phyloP scores from a whole-genome alignment of 2,329 filamentous ascomycete species.

The Talaromyces sp. region DNA sequence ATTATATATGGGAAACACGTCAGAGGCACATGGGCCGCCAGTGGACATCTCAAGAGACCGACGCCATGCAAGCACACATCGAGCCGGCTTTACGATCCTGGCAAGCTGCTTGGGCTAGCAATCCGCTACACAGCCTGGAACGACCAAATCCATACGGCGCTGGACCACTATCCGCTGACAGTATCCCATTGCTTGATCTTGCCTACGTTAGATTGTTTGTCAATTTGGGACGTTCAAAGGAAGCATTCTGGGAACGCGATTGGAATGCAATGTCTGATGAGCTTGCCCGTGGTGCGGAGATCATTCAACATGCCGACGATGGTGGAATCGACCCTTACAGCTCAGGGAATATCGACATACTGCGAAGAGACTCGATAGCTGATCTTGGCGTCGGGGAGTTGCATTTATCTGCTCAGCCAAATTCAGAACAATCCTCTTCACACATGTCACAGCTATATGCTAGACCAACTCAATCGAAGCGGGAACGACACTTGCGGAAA shows the following conservation, averaged over 20 bases:
- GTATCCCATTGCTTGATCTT: conserved; percentile 84
- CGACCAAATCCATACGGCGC: conserved; percentile 78
- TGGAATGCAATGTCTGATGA: conserved; percentile 91
- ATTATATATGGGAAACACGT: conserved; percentile 97
- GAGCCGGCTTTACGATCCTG: conserved; percentile 91
- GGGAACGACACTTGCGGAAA: conserved; percentile 84
- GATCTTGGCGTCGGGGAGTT: conserved; percentile 37
- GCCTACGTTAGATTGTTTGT: conserved; percentile 92
- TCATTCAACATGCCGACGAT: conserved; percentile 66
- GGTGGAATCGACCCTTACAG: conserved; percentile 28
- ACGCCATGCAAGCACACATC: conserved; percentile 93
- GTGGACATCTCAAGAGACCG: conserved; percentile 89
- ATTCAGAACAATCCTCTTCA: conserved; percentile 33
- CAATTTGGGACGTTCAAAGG: conserved; percentile 86
- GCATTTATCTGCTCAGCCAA: conserved; percentile 35
- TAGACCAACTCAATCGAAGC: conserved; percentile 54
- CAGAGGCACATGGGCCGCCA: conserved; percentile 82
- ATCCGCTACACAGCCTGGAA: conserved; percentile 78
- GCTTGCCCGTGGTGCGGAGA: conserved; percentile 71
- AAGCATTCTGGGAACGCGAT: conserved; percentile 90
- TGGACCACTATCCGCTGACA: conserved; percentile 81
- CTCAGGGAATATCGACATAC: conserved; percentile 20
- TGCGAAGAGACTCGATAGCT: conserved; percentile 34
- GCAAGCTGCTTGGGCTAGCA: conserved; percentile 88
- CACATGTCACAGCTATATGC: conserved; percentile 29